Evolutionary conservation across 169 alveolate genomes (phyloP).

Genomic region (Plasmodium blacklocki): DNA sequence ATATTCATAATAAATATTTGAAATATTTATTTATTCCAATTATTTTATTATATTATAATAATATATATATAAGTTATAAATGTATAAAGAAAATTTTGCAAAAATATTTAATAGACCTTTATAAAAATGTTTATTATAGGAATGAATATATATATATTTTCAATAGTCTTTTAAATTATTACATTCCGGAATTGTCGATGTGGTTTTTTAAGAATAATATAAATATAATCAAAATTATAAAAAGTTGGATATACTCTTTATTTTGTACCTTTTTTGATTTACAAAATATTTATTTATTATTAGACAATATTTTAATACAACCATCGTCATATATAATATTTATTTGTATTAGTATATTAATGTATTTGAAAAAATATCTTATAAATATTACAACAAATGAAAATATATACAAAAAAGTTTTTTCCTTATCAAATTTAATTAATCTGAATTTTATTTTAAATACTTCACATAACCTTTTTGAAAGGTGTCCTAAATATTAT

Average conservation of each 20-base stretch:
- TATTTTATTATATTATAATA: constrained; percentile 34
- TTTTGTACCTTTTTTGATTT: constrained; percentile 47
- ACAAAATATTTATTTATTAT: constrained; percentile 21
- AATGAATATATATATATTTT: constrained; percentile 28
- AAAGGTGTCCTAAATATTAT: constrained; percentile 3
- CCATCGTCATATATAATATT: constrained; percentile 35
- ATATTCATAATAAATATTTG: constrained; percentile 23
- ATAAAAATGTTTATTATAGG: constrained; percentile 9
- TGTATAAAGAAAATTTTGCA: constrained; percentile 33
- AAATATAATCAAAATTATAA: constrained; percentile 13
- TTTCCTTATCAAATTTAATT: constrained; percentile 21
- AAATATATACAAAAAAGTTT: constrained; percentile 10
- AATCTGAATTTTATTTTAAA: constrained; percentile 34
- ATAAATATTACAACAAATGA: not conserved
- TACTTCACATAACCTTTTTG: constrained; percentile 11
- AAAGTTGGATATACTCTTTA: constrained; percentile 52
- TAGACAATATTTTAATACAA: constrained; percentile 32
- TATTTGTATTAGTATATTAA: constrained; percentile 19
- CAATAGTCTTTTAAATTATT: constrained; percentile 46
- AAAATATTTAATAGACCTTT: constrained; percentile 39
- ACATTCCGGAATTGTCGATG: constrained; percentile 36
- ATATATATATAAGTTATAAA: constrained; percentile 38
- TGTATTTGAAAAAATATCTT: constrained; percentile 24
- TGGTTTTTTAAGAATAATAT: constrained; percentile 57
- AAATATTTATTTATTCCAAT: constrained; percentile 32